These are phyloP conservation scores for Aspergillus cejpii DNA, from an alignment of 2,329 filamentous ascomycete genomes.

Conservation along the genomic window DNA sequence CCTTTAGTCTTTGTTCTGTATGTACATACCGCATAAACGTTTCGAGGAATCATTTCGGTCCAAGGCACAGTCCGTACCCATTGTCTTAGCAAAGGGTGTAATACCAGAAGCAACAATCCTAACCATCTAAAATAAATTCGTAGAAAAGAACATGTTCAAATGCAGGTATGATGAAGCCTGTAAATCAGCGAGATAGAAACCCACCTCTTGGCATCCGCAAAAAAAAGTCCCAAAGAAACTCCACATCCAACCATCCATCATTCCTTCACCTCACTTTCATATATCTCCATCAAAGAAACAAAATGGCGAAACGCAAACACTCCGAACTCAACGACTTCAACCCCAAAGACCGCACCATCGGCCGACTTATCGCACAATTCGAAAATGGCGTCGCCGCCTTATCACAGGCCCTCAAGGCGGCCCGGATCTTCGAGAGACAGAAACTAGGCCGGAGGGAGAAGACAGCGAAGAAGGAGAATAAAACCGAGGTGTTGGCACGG, in stretches of 20 bases:
- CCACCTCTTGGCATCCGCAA: slow-evolving; percentile 7
- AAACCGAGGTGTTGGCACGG: slow-evolving; percentile 37
- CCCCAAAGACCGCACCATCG: slow-evolving; percentile 21
- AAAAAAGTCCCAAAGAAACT: slow-evolving; percentile 2
- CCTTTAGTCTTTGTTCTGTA: slow-evolving; percentile 28
- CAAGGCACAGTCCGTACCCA: too few species aligned
- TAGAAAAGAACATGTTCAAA: too few species aligned
- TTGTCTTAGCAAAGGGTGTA: too few species aligned
- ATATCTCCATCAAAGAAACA: not conserved
- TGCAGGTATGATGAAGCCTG: not conserved
- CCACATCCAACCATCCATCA: not conserved
- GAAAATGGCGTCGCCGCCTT: slow-evolving; percentile 47
- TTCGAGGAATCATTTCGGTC: slow-evolving; percentile 24
- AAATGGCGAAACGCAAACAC: slow-evolving; percentile 40
- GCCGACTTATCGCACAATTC: slow-evolving; percentile 43
- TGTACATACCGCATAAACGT: slow-evolving; percentile 34
- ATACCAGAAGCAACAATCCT: too few species aligned
- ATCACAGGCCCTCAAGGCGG: slow-evolving; percentile 50
- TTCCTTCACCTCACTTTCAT: not conserved
- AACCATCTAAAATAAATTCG: too few species aligned
- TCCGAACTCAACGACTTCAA: slow-evolving; percentile 25
- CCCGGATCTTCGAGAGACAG: slow-evolving; percentile 57
- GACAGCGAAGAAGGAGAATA: slow-evolving; percentile 43
- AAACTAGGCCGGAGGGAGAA: slow-evolving; percentile 57
- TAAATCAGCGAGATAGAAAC: not conserved